These are phyloP conservation scores for Volvariella volvacea DNA, from an alignment of 1,284 basidiomycete species.

Conservation along the genomic window DNA sequence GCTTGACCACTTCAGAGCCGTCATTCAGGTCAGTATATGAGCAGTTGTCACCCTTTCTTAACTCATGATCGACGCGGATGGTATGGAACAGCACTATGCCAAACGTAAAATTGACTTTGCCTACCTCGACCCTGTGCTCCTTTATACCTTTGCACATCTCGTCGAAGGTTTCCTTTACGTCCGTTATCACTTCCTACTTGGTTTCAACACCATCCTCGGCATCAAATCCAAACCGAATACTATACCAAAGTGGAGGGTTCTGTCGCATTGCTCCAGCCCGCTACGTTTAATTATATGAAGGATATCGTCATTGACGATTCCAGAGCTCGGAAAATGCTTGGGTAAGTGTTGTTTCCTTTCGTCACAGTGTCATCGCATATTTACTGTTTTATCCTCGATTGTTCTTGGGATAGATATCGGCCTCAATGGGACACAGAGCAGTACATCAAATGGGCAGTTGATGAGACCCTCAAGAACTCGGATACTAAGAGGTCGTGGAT, in stretches of 20 bases:
- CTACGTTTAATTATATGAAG: not conserved
- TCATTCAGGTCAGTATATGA: not conserved
- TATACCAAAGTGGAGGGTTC: not conserved
- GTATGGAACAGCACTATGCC: not conserved
- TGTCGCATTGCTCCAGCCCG: not conserved
- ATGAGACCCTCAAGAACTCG: slow-evolving; percentile 1
- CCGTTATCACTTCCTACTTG: not conserved
- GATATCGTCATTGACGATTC: not conserved
- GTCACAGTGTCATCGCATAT: not conserved
- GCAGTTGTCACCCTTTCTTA: not conserved
- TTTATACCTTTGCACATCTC: not conserved
- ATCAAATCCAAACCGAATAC: not conserved
- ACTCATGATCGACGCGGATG: not conserved
- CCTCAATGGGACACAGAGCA: not conserved
- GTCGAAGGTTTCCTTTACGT: not conserved
- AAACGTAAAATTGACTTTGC: not conserved
- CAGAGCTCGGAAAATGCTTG: not conserved
- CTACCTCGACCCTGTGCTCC: not conserved
- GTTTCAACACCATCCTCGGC: not conserved
- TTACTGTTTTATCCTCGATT: not conserved
- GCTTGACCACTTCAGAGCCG: not conserved
- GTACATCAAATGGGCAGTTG: not conserved
- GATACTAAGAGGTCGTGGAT: too few relatives aligned
- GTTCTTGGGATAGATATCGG: not conserved
- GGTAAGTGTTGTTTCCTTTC: not conserved